A percentile compares a stretch with the other conserved stretches of the same genome.
Conservation (phyloP, 2,329 filamentous ascomycete genomes). For the Penicillium sp. region DNA sequence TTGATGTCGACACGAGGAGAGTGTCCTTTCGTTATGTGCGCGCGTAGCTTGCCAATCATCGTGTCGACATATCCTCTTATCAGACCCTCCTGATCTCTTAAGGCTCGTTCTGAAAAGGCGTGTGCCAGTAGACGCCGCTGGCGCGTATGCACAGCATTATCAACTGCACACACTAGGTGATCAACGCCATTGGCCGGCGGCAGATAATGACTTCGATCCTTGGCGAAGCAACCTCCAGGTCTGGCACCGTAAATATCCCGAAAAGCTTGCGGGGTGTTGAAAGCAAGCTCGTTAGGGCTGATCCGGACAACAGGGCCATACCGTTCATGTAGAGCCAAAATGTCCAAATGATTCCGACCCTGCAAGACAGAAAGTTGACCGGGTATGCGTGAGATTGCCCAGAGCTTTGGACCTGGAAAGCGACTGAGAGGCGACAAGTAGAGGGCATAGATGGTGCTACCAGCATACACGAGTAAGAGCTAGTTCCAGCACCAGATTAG, state of each 20-base stretch:
- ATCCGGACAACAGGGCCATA: conserved; percentile 21
- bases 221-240: conserved; percentile 19
- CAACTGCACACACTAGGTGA: conserved; percentile 19
- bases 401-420: conserved; percentile 30
- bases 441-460: conserved; percentile 17
- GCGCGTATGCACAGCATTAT: conserved; percentile 18
- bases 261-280: conserved; percentile 28
- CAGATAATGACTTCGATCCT: conserved; percentile 19
- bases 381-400: conserved; percentile 24
- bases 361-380: conserved; percentile 16
- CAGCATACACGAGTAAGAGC: conserved; percentile 1
- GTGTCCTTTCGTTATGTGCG: neutral
- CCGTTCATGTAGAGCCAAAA: conserved; percentile 20
- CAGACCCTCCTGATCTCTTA: conserved; percentile 29
- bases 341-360: conserved; percentile 23
- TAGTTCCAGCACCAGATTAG: neutral
- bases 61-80: conserved; percentile 27
- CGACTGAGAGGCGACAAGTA: conserved; percentile 23
- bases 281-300: conserved; percentile 22
- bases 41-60: conserved; percentile 21
- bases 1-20: conserved; percentile 23
- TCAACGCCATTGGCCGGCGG: conserved; percentile 37
- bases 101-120: conserved; percentile 29
- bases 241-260: conserved; percentile 33
- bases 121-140: conserved; percentile 23